A percentile compares a stretch with the other conserved stretches of the same genome.
These are phyloP conservation scores for Magnusiomyces tetraspermus DNA, from an alignment of 1,139 yeast species.

Conservation along the genomic window DNA sequence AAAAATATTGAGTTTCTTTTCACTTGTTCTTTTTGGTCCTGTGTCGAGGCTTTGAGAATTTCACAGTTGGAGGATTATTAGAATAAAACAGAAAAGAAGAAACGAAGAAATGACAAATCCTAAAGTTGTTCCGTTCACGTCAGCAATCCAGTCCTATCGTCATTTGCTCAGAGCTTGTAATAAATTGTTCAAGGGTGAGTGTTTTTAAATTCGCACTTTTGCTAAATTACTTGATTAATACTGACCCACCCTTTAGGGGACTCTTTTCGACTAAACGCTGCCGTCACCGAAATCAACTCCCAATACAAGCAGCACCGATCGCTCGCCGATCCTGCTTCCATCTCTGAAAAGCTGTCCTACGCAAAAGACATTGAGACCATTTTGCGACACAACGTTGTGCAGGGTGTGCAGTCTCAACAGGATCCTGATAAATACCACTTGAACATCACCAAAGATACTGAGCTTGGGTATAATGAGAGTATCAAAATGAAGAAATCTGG, in stretches of 20 bases:
- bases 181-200: not conserved
- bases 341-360: conserved; percentile 38
- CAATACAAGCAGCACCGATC: conserved; percentile 42
- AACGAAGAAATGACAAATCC: not conserved
- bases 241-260: conserved; percentile 9
- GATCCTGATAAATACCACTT: conserved; percentile 37
- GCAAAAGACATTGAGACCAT: conserved; percentile 63
- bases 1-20: no score
- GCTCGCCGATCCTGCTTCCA: conserved; percentile 37
- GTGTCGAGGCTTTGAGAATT: no score
- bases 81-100: no score
- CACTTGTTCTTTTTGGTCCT: no score
- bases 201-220: not conserved
- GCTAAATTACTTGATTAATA: no score
- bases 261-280: conserved; percentile 34
- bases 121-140: not conserved
- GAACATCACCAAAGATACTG: conserved; percentile 72
- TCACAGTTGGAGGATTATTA: no score
- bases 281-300: conserved; percentile 54
- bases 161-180: not conserved
- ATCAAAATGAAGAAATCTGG: conserved; percentile 30
- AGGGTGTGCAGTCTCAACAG: conserved; percentile 52
- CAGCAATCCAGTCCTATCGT: not conserved
- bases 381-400: conserved; percentile 68
- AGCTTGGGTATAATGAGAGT: conserved; percentile 79